Conservation (phyloP, 306 rosid species). For the Trichosanthes truncata region DNA sequence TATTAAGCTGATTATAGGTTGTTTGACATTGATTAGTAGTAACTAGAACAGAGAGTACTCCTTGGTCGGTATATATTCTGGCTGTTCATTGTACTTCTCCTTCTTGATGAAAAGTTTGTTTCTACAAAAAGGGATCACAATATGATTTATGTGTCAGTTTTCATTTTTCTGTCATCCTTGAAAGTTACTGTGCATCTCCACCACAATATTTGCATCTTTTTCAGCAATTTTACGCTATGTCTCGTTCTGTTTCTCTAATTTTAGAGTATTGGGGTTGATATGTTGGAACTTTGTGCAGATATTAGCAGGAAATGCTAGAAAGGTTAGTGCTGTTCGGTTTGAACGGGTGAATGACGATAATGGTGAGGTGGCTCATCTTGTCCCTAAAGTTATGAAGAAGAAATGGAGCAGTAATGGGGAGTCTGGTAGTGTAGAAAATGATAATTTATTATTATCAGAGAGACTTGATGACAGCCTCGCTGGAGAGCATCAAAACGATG, state of each 20-base stretch:
- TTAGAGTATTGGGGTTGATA: not conserved
- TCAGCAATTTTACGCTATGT: not conserved
- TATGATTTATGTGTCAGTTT: not conserved
- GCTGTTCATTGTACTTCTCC: not conserved
- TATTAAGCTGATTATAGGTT: not conserved
- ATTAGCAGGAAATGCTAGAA: slow-evolving; percentile 95
- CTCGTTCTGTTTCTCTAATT: not conserved
- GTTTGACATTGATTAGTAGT: not conserved
- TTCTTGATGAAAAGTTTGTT: not conserved
- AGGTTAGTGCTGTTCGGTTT: slow-evolving; percentile 89
- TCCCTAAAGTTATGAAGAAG: slow-evolving; percentile 75
- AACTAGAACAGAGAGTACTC: not conserved
- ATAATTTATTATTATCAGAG: slow-evolving; percentile 42
- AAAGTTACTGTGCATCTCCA: not conserved
- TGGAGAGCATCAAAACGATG: slow-evolving; percentile 35
- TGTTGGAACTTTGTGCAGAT: slow-evolving; percentile 41
- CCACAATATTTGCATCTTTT: not conserved
- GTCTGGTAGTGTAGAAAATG: slow-evolving; percentile 40
- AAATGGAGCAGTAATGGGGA: slow-evolving; percentile 56
- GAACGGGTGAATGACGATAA: slow-evolving; percentile 48
- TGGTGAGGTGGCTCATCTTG: slow-evolving; percentile 53
- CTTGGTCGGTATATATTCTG: not conserved
- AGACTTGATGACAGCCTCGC: slow-evolving; percentile 35
- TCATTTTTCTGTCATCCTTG: slow-evolving; percentile 1
- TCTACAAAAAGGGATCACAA: not conserved